Evolutionary conservation across 2,329 filamentous ascomycete genomes (phyloP).

Genomic region (Paecilomyces niveus): DNA sequence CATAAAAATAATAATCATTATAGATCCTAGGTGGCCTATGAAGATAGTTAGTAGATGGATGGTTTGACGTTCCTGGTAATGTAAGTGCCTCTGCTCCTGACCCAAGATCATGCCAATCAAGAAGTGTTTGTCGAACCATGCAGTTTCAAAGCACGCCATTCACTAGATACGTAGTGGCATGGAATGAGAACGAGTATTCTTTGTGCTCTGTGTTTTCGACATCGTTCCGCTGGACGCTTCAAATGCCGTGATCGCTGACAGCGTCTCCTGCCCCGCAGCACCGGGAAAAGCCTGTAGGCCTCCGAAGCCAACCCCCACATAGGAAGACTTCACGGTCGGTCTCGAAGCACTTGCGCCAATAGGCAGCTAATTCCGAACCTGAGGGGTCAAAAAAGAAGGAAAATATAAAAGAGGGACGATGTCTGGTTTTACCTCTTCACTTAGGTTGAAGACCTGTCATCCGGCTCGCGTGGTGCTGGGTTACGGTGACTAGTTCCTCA

Average conservation of each 20-base stretch:
- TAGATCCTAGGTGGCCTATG: background rate
- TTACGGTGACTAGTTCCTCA: background rate
- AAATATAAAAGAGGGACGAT: slow-evolving; percentile 7
- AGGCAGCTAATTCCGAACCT: slow-evolving; percentile 7
- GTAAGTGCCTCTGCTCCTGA: background rate
- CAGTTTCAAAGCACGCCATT: background rate
- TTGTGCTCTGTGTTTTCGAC: background rate
- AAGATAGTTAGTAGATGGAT: background rate
- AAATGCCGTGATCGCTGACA: background rate
- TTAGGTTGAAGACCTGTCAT: slow-evolving; percentile 1
- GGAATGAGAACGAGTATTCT: background rate
- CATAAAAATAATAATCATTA: background rate
- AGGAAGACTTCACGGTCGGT: slow-evolving; percentile 2
- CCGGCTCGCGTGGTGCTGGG: slow-evolving; percentile 2
- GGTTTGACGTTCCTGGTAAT: background rate
- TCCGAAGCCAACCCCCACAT: background rate
- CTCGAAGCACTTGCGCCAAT: slow-evolving; percentile 6
- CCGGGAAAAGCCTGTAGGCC: background rate
- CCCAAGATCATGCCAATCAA: background rate
- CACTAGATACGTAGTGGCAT: background rate
- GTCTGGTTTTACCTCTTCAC: background rate
- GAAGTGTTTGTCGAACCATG: background rate
- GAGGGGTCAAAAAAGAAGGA: slow-evolving; percentile 10
- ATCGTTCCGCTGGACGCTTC: background rate
- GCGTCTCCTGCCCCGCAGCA: background rate